Conservation (phyloP, 108 stramenopile species). For the Nitzschia sp. region DNA sequence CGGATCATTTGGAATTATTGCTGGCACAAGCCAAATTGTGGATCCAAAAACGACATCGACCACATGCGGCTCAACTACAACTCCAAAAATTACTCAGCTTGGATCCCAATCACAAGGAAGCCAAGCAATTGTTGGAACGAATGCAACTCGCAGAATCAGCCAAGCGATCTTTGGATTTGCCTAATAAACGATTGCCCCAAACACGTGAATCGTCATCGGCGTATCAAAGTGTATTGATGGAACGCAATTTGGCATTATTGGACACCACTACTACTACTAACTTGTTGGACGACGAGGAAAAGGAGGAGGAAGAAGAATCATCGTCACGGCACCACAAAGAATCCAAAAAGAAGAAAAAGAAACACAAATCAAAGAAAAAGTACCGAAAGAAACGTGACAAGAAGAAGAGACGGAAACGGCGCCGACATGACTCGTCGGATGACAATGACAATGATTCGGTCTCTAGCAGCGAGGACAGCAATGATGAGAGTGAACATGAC, state of each 20-base stretch:
- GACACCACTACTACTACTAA: not conserved
- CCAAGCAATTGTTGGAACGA: not conserved
- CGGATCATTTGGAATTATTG: constrained; percentile 27
- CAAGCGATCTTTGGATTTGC: not conserved
- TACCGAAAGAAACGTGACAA: constrained; percentile 13
- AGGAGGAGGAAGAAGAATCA: not conserved
- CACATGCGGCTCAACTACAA: constrained; percentile 2
- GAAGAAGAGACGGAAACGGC: constrained; percentile 17
- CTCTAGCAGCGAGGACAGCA: not conserved
- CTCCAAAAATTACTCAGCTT: not conserved
- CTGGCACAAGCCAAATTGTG: constrained; percentile 22
- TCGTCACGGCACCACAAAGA: not conserved
- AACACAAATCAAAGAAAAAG: constrained; percentile 4
- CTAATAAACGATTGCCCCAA: not conserved
- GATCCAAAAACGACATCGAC: not conserved
- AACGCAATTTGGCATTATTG: constrained; percentile 14
- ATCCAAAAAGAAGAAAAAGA: constrained; percentile 5
- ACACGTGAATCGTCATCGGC: constrained; percentile 24
- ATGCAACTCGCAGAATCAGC: not conserved
- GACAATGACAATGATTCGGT: not conserved
- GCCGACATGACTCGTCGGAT: constrained; percentile 8
- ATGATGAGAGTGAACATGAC: not conserved
- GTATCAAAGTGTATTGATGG: constrained; percentile 28
- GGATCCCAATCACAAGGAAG: constrained; percentile 20
- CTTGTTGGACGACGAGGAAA: not conserved